Evolutionary conservation across 2,329 filamentous ascomycete species (phyloP).

Genomic region (Hymenoscyphus linearis): DNA sequence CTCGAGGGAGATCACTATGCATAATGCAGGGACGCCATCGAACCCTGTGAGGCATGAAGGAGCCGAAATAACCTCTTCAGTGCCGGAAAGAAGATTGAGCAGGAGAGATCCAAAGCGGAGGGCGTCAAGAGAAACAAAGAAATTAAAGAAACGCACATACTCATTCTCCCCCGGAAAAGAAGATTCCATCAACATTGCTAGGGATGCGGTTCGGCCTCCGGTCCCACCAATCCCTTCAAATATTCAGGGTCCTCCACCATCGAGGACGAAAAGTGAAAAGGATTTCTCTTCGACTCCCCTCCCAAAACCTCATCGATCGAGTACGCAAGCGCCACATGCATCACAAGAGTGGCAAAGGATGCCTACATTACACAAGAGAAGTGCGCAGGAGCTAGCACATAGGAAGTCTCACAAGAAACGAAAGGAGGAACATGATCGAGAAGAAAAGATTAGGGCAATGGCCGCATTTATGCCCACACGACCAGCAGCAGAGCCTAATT

Average conservation of each 20-base stretch:
- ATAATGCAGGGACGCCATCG: slow-evolving; percentile 28
- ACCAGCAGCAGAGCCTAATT: slow-evolving; percentile 53
- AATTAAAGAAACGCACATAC: slow-evolving; percentile 42
- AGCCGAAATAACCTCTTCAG: slow-evolving; percentile 29
- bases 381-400: slow-evolving; percentile 53
- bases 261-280: slow-evolving; percentile 16
- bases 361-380: slow-evolving; percentile 57
- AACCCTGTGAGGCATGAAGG: slow-evolving; percentile 30
- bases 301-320: slow-evolving; percentile 19
- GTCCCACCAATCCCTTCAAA: slow-evolving; percentile 27
- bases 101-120: slow-evolving; percentile 32
- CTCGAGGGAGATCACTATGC: slow-evolving; percentile 45
- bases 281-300: slow-evolving; percentile 7
- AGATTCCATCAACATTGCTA: slow-evolving; percentile 45
- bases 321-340: slow-evolving; percentile 20
- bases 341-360: slow-evolving; percentile 38
- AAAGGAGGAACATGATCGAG: slow-evolving; percentile 69
- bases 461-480: slow-evolving; percentile 62
- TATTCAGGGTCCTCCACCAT: slow-evolving; percentile 24
- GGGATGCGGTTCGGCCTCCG: slow-evolving; percentile 26
- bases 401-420: slow-evolving; percentile 74
- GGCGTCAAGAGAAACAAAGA: slow-evolving; percentile 32
- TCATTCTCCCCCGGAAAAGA: slow-evolving; percentile 58
- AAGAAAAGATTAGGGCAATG: slow-evolving; percentile 86
- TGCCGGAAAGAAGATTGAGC: slow-evolving; percentile 32